A percentile compares a stretch with the other conserved stretches of the same genome.
phyloP scores from a whole-genome alignment of 2,329 filamentous ascomycete genomes.

The Sporothrix pallida region DNA sequence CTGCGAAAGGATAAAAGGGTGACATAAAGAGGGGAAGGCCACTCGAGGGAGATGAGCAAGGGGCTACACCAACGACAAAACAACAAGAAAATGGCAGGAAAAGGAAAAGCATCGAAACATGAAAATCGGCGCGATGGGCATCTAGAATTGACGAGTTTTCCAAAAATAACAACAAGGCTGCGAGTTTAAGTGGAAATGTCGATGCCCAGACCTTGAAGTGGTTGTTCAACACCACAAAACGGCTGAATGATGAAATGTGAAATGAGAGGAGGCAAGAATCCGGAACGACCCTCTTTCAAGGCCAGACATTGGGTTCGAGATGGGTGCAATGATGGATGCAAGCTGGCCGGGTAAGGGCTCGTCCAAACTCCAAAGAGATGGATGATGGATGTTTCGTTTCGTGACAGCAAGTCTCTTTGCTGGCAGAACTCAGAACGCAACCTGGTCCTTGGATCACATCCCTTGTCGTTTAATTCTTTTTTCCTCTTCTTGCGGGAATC shows the following conservation, averaged over 20 bases:
- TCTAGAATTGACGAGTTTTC: neutral
- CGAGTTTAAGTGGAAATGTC: neutral
- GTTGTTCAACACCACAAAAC: neutral
- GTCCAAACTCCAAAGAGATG: neutral
- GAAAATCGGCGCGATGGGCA: conserved; percentile 2
- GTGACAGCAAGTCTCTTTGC: neutral
- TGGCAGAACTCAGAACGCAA: neutral
- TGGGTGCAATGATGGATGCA: neutral
- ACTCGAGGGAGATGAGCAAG: conserved; percentile 18
- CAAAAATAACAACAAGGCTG: conserved; percentile 14
- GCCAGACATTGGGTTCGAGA: neutral
- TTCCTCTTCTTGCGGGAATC: neutral
- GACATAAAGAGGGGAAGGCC: neutral
- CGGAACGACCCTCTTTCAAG: neutral
- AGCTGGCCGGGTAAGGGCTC: neutral
- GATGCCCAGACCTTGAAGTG: neutral
- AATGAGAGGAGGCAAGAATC: neutral
- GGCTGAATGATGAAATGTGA: neutral
- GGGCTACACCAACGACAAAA: conserved; percentile 1
- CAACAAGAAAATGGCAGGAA: neutral
- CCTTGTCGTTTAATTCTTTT: neutral
- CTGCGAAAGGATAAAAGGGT: no score
- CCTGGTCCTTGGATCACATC: conserved; percentile 7
- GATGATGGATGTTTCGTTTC: conserved; percentile 6
- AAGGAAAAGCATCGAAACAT: conserved; percentile 21